Conservation (phyloP, 2,329 filamentous ascomycete genomes). For the Pseudocercospora cruenta region DNA sequence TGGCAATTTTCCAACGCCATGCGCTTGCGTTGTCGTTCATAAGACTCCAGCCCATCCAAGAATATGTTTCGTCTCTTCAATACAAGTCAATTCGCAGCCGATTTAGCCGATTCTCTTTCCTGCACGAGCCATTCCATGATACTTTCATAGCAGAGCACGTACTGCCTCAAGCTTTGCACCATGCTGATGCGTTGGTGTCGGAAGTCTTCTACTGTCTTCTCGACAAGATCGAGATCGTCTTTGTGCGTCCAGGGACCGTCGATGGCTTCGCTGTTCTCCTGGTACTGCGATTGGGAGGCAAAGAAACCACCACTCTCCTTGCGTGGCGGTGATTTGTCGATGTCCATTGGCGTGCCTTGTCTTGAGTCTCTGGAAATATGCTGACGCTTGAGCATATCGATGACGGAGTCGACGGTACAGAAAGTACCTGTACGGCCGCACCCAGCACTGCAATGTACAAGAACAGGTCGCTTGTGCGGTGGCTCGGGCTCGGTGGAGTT, state of each 20-base stretch:
- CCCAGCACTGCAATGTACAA: conserved; percentile 95
- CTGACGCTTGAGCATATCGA: conserved; percentile 96
- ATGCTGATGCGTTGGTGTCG: conserved; percentile 86
- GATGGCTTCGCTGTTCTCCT: conserved; percentile 35
- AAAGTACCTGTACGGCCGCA: conserved; percentile 96
- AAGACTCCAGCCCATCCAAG: neutral
- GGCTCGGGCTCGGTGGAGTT: conserved; percentile 54
- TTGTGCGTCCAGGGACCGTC: conserved; percentile 67
- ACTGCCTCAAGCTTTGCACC: conserved; percentile 93
- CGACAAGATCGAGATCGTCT: conserved; percentile 76
- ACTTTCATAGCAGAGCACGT: conserved; percentile 94
- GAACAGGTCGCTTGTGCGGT: conserved; percentile 65
- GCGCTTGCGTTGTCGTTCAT: neutral
- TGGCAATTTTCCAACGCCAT: neutral
- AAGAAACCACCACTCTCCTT: conserved; percentile 31
- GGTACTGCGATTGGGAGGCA: conserved; percentile 23
- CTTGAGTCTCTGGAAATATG: conserved; percentile 41
- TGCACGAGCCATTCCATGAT: conserved; percentile 80
- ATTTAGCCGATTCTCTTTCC: conserved; percentile 35
- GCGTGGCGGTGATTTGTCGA: conserved; percentile 32
- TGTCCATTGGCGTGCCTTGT: conserved; percentile 50
- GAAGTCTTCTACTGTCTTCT: conserved; percentile 89
- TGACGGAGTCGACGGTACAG: conserved; percentile 92
- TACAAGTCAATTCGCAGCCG: conserved; percentile 6
- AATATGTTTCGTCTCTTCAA: conserved; percentile 2